Evolutionary conservation across 768 basidiomycete genomes (phyloP).

Genomic region (Termitomyces heimii): DNA sequence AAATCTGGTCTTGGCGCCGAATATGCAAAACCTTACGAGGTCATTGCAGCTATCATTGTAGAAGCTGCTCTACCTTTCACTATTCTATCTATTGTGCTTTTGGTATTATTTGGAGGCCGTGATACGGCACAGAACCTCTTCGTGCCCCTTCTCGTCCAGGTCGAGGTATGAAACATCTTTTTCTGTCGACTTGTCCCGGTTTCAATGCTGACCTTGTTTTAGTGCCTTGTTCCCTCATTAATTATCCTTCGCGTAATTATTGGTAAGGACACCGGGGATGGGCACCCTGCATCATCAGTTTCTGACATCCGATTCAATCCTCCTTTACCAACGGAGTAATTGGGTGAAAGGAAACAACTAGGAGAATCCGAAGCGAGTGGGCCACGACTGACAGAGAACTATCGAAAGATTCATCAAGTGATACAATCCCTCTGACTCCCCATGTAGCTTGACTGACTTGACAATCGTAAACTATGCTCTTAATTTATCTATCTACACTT

Average conservation of each 20-base stretch:
- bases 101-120: slow-evolving; percentile 15
- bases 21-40: slow-evolving; percentile 22
- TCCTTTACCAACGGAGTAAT: not conserved
- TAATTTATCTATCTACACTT: not conserved
- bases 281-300: not conserved
- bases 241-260: slow-evolving; percentile 6
- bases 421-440: not conserved
- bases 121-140: slow-evolving; percentile 19
- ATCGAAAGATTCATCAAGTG: not conserved
- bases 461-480: not conserved
- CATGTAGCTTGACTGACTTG: not conserved
- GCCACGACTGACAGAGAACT: not conserved
- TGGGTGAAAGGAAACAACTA: not conserved
- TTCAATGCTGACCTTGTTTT: not conserved
- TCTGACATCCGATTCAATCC: not conserved
- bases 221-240: slow-evolving; percentile 7
- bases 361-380: not conserved
- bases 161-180: slow-evolving; percentile 11
- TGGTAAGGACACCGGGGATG: not conserved
- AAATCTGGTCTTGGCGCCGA: slow-evolving; percentile 17
- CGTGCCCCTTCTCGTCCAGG: slow-evolving; percentile 18
- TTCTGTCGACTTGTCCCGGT: not conserved
- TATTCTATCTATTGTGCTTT: slow-evolving; percentile 22
- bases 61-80: slow-evolving; percentile 31
- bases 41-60: slow-evolving; percentile 24